Evolutionary conservation across 305 asterid genomes (phyloP), one percentile per base, ranked within the genome.

Genomic region (Vinca major): DNA sequence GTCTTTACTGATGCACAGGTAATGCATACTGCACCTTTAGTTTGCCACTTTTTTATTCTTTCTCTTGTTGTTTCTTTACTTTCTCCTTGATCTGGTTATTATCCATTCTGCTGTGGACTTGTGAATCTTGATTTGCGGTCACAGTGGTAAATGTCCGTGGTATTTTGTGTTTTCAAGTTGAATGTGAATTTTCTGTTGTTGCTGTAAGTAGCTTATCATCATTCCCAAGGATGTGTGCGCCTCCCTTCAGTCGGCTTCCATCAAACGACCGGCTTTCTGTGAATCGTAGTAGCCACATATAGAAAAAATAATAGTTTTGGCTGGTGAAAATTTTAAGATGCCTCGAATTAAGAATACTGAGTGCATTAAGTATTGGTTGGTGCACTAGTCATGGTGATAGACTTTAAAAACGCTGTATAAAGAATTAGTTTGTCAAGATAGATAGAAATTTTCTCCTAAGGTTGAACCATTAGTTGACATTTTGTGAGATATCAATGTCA

Each of bases 1-100:
- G 97, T 93, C 77, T 93, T 93, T 67, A 93, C 99, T 75, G 95
- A 90, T 80, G 88, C 97, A 66, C 98, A 90, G 96, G 97, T 93
- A 87, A 88, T 82, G 90, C 82, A 75, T 82, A 79, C 71, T 83
- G 84, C 78, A 56, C 78, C 44, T 3, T 41, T 16, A 14, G 36
- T 37, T 58, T 19, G 14, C 7, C 16, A 5, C 44, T 44, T 12
- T 62, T 57, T 58, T 8, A 40, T 16, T 8, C 33, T 57, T 68
- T 40, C 41, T 36, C n/a, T 20, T 12, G 1, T 11, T 48, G 20
- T 70, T 37, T 16, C n/a, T 37, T 6, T 12, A 48, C 13, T 49
- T 37, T 48, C 62, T 41, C 26, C 57, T 37, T 50, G n/a, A 19
- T 37, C 17, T 40, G 7, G 20, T 20, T 3, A 50, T 5, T 26